phyloP scores from a whole-genome alignment of 2,329 filamentous ascomycete genomes.

The Lachnellula subtilissima region DNA sequence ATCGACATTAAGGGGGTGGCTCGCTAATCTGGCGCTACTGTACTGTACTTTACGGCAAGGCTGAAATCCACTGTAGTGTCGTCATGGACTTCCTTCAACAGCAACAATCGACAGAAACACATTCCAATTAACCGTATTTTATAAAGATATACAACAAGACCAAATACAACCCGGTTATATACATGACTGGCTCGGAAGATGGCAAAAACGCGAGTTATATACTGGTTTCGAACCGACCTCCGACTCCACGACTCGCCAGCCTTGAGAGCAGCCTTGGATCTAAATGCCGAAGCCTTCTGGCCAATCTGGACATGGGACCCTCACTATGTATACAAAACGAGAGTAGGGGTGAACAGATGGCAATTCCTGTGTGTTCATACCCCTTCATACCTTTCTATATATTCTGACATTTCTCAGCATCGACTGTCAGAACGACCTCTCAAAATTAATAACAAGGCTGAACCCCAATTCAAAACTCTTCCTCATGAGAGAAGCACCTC shows the following conservation, averaged over 20 bases:
- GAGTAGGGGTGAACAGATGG: slow-evolving; percentile 69
- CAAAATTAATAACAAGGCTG: slow-evolving; percentile 59
- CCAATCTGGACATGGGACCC: slow-evolving; percentile 79
- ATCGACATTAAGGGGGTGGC: slow-evolving; percentile 1
- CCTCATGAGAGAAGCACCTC: slow-evolving; percentile 66
- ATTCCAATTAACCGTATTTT: neutral
- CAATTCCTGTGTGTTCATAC: slow-evolving; percentile 54
- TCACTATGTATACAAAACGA: slow-evolving; percentile 69
- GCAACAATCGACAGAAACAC: neutral
- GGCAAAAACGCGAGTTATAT: slow-evolving; percentile 55
- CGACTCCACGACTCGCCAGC: slow-evolving; percentile 74
- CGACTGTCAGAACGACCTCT: slow-evolving; percentile 70
- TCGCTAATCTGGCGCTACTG: neutral
- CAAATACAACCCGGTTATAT: neutral
- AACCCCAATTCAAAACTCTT: slow-evolving; percentile 68
- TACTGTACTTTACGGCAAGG: neutral
- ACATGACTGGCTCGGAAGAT: slow-evolving; percentile 3
- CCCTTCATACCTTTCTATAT: neutral
- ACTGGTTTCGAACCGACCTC: slow-evolving; percentile 76
- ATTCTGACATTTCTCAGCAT: slow-evolving; percentile 40
- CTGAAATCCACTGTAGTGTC: neutral
- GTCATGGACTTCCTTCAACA: slow-evolving; percentile 2
- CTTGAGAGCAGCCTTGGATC: slow-evolving; percentile 64
- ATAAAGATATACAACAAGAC: neutral
- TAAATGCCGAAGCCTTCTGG: slow-evolving; percentile 64